These are phyloP conservation scores for Scheffersomyces lignosus DNA, from an alignment of 805 yeast genomes.

Conservation along the genomic window DNA sequence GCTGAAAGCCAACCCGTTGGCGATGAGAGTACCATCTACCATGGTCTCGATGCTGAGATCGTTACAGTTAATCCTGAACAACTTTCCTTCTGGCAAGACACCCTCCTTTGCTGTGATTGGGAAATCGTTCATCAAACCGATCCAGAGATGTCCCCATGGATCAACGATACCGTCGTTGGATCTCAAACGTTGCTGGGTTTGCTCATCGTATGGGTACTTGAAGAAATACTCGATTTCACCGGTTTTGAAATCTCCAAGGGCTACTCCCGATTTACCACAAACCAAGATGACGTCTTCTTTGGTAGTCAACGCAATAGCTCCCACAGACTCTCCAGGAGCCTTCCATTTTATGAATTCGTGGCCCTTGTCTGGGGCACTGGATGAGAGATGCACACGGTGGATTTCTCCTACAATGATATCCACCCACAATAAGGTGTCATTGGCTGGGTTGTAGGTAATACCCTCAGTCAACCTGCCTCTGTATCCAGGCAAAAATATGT, in stretches of 20 bases:
- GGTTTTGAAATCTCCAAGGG: conserved; percentile 47
- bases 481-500: conserved; percentile 21
- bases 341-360: conserved; percentile 42
- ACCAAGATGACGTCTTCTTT: conserved; percentile 51
- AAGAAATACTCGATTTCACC: conserved; percentile 40
- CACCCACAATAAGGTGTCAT: conserved; percentile 52
- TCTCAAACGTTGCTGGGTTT: conserved; percentile 23
- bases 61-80: conserved; percentile 34
- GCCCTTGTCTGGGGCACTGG: conserved; percentile 9
- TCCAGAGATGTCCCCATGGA: conserved; percentile 72
- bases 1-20: conserved; percentile 62
- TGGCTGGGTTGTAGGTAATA: conserved; percentile 57
- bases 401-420: conserved; percentile 45
- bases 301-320: conserved; percentile 69
- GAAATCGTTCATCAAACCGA: conserved; percentile 77
- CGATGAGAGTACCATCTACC: conserved; percentile 42
- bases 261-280: conserved; percentile 69
- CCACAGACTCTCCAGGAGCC: conserved; percentile 49
- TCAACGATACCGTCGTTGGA: conserved; percentile 86
- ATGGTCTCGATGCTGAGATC: conserved; percentile 31
- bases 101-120: conserved; percentile 25
- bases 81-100: conserved; percentile 50
- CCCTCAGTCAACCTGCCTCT: conserved; percentile 64
- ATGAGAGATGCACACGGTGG: conserved; percentile 31
- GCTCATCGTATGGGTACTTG: conserved; percentile 32